These are phyloP conservation scores for Pseudozyma sp. DNA, from an alignment of 1,284 basidiomycete genomes.

Conservation along the genomic window DNA sequence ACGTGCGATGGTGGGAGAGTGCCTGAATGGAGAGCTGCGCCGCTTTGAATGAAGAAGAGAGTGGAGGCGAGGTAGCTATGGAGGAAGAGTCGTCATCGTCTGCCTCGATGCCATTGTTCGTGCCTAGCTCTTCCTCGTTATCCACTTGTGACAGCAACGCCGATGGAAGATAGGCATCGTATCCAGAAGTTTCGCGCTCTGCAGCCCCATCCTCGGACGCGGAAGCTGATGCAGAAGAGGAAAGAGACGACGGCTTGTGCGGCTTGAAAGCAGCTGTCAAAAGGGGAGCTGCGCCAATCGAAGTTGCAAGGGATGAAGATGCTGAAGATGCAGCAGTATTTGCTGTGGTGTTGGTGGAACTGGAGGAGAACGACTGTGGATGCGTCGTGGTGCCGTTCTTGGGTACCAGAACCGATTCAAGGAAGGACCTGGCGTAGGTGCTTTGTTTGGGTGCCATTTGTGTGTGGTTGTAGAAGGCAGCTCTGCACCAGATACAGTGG, in stretches of 20 bases:
- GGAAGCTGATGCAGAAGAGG: conserved; percentile 52
- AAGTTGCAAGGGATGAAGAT: conserved; percentile 17
- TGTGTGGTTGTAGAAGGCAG: not conserved
- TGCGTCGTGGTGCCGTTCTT: conserved; percentile 20
- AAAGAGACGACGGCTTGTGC: conserved; percentile 51
- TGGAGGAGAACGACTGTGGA: conserved; percentile 20
- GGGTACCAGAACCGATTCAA: conserved; percentile 31
- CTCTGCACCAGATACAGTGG: not conserved
- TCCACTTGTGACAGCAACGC: conserved; percentile 18
- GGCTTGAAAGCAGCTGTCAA: conserved; percentile 46
- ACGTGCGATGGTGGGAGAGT: conserved; percentile 35
- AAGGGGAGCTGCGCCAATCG: conserved; percentile 20
- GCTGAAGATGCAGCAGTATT: conserved; percentile 20
- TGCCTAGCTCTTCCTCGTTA: conserved; percentile 1
- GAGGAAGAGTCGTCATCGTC: conserved; percentile 36
- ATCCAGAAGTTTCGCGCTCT: conserved; percentile 12
- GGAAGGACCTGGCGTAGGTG: conserved; percentile 42
- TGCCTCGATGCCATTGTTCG: conserved; percentile 4
- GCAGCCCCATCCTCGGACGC: conserved; percentile 49
- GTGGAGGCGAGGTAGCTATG: conserved; percentile 42
- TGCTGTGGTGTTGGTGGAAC: conserved; percentile 17
- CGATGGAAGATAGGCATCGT: conserved; percentile 33
- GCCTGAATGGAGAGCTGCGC: conserved; percentile 48
- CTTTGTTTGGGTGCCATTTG: conserved; percentile 24
- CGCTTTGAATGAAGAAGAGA: conserved; percentile 52